These are phyloP conservation scores for Triticum urartu DNA, from an alignment of 176 grass and related monocot genomes.

Conservation along the genomic window DNA sequence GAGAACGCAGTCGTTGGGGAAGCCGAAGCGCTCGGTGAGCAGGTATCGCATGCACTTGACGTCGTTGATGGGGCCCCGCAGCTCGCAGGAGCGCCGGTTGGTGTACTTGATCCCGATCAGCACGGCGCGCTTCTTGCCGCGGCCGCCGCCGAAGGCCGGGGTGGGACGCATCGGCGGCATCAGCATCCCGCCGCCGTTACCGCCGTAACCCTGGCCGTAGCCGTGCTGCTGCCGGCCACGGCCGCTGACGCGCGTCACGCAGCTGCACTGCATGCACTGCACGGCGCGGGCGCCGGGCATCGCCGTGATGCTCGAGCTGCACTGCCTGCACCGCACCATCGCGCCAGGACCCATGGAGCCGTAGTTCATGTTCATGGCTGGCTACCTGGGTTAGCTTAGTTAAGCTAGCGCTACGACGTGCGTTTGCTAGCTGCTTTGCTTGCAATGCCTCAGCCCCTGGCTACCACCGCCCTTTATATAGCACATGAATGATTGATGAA, in stretches of 20 bases:
- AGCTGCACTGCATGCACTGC: conserved; percentile 50
- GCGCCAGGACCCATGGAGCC: not conserved
- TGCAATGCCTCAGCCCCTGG: not conserved
- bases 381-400: not conserved
- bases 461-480: not conserved
- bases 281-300: conserved; percentile 41
- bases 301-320: conserved; percentile 29
- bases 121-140: conserved; percentile 76
- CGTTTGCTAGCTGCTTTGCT: not conserved
- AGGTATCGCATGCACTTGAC: conserved; percentile 70
- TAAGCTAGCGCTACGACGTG: not conserved
- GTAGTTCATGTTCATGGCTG: conserved; percentile 23
- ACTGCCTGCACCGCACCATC: conserved; percentile 31
- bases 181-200: not conserved
- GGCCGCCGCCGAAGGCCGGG: conserved; percentile 34
- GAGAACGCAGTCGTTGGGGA: conserved; percentile 52
- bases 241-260: conserved; percentile 38
- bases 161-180: not conserved
- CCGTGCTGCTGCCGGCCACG: not conserved
- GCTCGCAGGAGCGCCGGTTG: conserved; percentile 23
- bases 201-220: not conserved
- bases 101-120: conserved; percentile 76
- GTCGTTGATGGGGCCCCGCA: conserved; percentile 70
- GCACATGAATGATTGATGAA: not conserved
- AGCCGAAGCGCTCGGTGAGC: conserved; percentile 56